Conservation (phyloP, 2,329 filamentous ascomycete species). For the Lojkania enalia region DNA sequence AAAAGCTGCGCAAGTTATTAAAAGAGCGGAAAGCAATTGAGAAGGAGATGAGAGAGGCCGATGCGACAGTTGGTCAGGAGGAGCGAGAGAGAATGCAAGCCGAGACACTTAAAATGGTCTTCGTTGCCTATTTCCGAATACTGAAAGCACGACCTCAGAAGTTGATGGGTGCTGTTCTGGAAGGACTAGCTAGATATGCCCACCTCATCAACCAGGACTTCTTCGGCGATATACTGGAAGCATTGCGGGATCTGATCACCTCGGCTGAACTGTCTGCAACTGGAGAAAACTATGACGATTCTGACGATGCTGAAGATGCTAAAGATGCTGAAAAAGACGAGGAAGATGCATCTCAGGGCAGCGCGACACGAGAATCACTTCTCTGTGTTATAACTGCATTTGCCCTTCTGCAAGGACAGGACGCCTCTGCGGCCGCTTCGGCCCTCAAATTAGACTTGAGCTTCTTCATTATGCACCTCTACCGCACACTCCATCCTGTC, state of each 20-base stretch:
- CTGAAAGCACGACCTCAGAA: constrained; percentile 79
- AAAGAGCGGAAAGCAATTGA: constrained; percentile 87
- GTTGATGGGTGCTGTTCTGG: constrained; percentile 95
- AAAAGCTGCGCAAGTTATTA: constrained; percentile 78
- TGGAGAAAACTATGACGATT: constrained; percentile 48
- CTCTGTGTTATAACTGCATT: constrained; percentile 96
- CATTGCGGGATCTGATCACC: constrained; percentile 86
- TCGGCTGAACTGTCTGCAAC: constrained; percentile 62
- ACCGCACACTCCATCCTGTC: constrained; percentile 78
- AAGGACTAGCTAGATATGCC: constrained; percentile 89
- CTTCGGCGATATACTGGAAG: constrained; percentile 94
- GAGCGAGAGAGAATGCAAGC: constrained; percentile 92
- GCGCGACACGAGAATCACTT: constrained; percentile 85
- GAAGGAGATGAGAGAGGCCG: constrained; percentile 90
- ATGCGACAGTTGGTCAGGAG: constrained; percentile 88
- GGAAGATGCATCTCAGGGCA: constrained; percentile 50
- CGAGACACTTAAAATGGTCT: constrained; percentile 94
- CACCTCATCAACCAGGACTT: constrained; percentile 99
- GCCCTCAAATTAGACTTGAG: constrained; percentile 86
- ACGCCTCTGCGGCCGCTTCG: constrained; percentile 80
- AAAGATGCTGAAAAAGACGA: constrained; percentile 59
- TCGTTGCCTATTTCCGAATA: constrained; percentile 92
- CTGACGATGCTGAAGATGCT: constrained; percentile 51
- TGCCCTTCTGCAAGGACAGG: constrained; percentile 92
- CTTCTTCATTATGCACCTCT: constrained; percentile 94